Base-by-base conservation (phyloP, 129 eudicot genomes). In the Rutidosis leptorrhynchoides region DNA sequence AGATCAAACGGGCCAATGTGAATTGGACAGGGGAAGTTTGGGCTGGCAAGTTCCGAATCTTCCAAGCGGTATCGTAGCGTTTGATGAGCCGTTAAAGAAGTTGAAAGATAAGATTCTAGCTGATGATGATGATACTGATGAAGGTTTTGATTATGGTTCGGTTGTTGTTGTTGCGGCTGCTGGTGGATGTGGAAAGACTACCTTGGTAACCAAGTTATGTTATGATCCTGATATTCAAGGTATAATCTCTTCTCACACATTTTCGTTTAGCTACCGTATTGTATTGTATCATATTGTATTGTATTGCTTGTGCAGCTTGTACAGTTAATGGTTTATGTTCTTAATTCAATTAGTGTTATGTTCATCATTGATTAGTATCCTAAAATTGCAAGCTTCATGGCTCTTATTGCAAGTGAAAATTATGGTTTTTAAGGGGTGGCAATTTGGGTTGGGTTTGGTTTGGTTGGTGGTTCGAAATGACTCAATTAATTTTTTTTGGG, bases 141-240 rank as follows among this genome's bases (percentile, higher is more conserved):
- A 35, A 35, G 1, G 9, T 35, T 7, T 35, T 35, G 43, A 3
- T 52, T n/a, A 19, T 45, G 29, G 8, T 10, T n/a, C n/a, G n/a
- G 73, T 74, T n/a, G 42, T 74, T 15, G 67, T 52, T 52, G 58
- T 52, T 52, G 17, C 58, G 8, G 78, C 67, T 8, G 53, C 61
- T 10, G 78, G 72, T 43, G 78, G 78, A 45, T 65, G 52, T 65
- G 78, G 78, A 11, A 74, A 74, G 53, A 65, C 78, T 17, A 74
- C 78, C 57, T 57, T 74, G 67, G 73, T 58, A 7, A 74, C 21
- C 16, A 65, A 65, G 73, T 61, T 74, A 3, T 74, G 78, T 42
- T 15, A 74, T 65, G 72, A 74, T 74, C 2, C 21, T 57, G 7
- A 29, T 20, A 65, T 74, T 66, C 52, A 3, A 57, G 68, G 78